Evolutionary conservation across 2,329 filamentous ascomycete species (phyloP).

Genomic region (Alternaria gansuensis): DNA sequence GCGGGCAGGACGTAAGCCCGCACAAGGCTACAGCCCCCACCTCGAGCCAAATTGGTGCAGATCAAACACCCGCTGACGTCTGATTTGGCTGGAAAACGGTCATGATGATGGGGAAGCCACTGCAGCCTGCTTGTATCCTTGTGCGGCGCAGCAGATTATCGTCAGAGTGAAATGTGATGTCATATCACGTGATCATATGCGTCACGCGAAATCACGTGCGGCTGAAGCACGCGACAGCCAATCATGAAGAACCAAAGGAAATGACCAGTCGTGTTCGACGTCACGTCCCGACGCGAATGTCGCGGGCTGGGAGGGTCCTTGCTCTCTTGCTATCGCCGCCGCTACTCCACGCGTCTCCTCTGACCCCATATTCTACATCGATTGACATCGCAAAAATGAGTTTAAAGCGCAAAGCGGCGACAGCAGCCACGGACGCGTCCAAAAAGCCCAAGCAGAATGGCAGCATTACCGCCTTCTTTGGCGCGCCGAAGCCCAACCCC

Average conservation of each 20-base stretch:
- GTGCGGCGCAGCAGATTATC: slow-evolving; percentile 2
- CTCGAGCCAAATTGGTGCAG: slow-evolving; percentile 16
- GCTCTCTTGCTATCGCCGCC: slow-evolving; percentile 1
- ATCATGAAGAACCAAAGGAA: slow-evolving; percentile 18
- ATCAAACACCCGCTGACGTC: slow-evolving; percentile 15
- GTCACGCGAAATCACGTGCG: slow-evolving; percentile 26
- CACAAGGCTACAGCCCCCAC: neutral
- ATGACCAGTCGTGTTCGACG: slow-evolving; percentile 19
- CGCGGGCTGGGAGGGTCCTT: slow-evolving; percentile 24
- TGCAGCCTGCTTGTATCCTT: slow-evolving; percentile 33
- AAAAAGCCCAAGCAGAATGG: slow-evolving; percentile 68
- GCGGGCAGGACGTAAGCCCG: slow-evolving; percentile 12
- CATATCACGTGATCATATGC: slow-evolving; percentile 27
- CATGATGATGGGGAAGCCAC: neutral
- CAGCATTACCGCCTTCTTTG: slow-evolving; percentile 91
- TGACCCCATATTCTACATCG: slow-evolving; percentile 8
- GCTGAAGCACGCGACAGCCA: slow-evolving; percentile 17
- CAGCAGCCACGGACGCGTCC: slow-evolving; percentile 55
- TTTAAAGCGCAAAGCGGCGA: slow-evolving; percentile 62
- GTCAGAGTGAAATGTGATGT: slow-evolving; percentile 27
- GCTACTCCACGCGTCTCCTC: neutral
- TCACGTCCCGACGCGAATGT: slow-evolving; percentile 26
- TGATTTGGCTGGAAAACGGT: slow-evolving; percentile 19
- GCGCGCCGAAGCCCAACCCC: slow-evolving; percentile 62
- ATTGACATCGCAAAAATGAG: slow-evolving; percentile 52